Evolutionary conservation across 805 yeast species (phyloP), one percentile per base, ranked within the genome.

Genomic region (Brettanomyces sp.): DNA sequence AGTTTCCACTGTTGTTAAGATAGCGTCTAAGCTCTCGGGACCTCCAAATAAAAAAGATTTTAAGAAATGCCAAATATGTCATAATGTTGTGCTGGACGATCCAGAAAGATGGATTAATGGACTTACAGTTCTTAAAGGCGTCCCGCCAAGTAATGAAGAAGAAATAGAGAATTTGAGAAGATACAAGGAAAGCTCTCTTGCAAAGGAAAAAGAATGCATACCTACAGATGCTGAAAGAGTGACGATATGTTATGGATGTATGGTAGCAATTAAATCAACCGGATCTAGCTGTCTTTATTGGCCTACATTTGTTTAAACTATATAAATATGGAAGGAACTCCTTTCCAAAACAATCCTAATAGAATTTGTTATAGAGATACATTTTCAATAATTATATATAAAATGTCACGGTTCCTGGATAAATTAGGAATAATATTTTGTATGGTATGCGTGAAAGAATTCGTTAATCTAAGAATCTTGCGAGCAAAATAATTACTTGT

Each of bases 1-100:
- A 2, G 89, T 90, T 3, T 84, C 96, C 0, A 90, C 98, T 0
- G 97, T 91, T 21, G 89, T 89, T 12, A 82, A 86, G 52, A 89
- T 95, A 0, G 96, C 93, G 4, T 81, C 81, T 42, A 89, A 91
- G 59, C 64, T 90, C 40, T 73, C 72, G 2, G 69, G 69, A 6
- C 86, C 85, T 0, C 5, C 36, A 2, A 46, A 47, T 8, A 25
- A 43, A 8, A 23, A 39, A 4, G 49, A 56, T 1, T 53, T 53
- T 1, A 57, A 52, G 5, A 44, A 41, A 5, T 87, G 95, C 61
- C 63, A 63, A 12, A 52, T 86, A 1, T 87, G 96, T 57, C 70
- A 73, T 1, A 67, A 62, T 4, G 67, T 63, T 1, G 72, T 84
- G 11, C 77, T 75, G 48, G 70, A 70, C 33, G 73, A 77, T 49